Base-by-base conservation (phyloP, 2,329 filamentous ascomycete species). In the Teratosphaeria zuluensis region DNA sequence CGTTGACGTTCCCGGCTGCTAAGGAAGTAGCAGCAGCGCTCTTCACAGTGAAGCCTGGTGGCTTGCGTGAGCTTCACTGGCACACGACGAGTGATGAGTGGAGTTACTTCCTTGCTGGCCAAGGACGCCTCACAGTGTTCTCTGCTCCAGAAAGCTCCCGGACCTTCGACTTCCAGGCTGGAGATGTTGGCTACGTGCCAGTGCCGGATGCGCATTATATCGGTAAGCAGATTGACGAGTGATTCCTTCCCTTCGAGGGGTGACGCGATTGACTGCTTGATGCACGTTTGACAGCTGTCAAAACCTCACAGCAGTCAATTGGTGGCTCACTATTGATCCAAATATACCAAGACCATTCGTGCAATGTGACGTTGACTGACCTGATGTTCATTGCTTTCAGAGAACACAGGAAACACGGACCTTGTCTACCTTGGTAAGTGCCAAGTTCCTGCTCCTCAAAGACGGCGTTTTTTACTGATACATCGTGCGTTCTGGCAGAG, bases 11-110 rank as follows among this genome's bases (percentile, higher is more conserved):
- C 70, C 83, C 83, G 4, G 73, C 83, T 31, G 80, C 83, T 0
- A 69, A 67, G 11, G 76, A 75, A 58, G 83, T 85, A 68, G 80
- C 82, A 3, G 78, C 78, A 0, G 82, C 81, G 0, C 73, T 85
- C 1, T 80, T 85, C 9, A 81, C 78, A 1, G 73, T 85, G 33
- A 74, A 83, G 64, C 82, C 83, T 0, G 83, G 83, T n/a, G 83
- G 82, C 1, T 82, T 86, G 80, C 78, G 84, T 24, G 83, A 86
- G 66, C 73, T 86, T 51, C 83, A 86, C 72, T 86, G 83, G 83
- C 83, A 86, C 71, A 80, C 80, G 1, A 77, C 75, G 0, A 78
- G 76, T 8, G 82, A 85, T 67, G 83, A 85, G 69, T 85, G 83
- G 83, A 77, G 77, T 55, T 85, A 81, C 70, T 84, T 85, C 73